A percentile compares a stretch with the other conserved stretches of the same genome.
Evolutionary conservation across 257 asterid species (phyloP).

Genomic region (Capsicum pubescens): DNA sequence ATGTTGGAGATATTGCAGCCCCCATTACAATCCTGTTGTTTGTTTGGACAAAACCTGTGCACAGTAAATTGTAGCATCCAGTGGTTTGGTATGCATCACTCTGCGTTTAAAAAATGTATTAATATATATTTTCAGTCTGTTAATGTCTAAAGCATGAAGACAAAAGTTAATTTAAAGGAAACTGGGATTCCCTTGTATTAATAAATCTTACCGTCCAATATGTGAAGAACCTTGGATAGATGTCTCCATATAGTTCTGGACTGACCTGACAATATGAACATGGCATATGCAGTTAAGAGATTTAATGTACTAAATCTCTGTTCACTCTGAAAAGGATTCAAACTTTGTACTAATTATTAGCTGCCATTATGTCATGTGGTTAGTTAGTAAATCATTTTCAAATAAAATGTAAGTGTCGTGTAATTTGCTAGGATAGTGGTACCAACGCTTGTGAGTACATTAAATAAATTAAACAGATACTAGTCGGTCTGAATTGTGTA

Average conservation of each 20-base stretch:
- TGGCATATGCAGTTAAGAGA: constrained; percentile 15
- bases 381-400: too few relatives aligned
- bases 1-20: constrained; percentile 31
- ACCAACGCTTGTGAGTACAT: too few relatives aligned
- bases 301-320: constrained; percentile 4
- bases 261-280: constrained; percentile 30
- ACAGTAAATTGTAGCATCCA: constrained; percentile 32
- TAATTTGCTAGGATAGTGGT: too few relatives aligned
- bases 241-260: constrained; percentile 29
- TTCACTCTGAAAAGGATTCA: not conserved
- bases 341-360: not conserved
- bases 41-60: constrained; percentile 30
- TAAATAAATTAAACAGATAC: too few relatives aligned
- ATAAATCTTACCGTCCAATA: constrained; percentile 23
- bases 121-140: not conserved
- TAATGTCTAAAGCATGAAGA: not conserved
- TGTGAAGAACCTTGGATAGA: constrained; percentile 30
- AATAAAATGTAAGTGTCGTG: too few relatives aligned
- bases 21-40: constrained; percentile 28
- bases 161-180: not conserved
- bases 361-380: not conserved
- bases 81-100: constrained; percentile 35
- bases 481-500: too few relatives aligned
- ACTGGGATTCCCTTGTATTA: not conserved
- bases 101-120: not conserved